Conservation (phyloP, 305 asterid genomes). For the Plantago lanceolata region DNA sequence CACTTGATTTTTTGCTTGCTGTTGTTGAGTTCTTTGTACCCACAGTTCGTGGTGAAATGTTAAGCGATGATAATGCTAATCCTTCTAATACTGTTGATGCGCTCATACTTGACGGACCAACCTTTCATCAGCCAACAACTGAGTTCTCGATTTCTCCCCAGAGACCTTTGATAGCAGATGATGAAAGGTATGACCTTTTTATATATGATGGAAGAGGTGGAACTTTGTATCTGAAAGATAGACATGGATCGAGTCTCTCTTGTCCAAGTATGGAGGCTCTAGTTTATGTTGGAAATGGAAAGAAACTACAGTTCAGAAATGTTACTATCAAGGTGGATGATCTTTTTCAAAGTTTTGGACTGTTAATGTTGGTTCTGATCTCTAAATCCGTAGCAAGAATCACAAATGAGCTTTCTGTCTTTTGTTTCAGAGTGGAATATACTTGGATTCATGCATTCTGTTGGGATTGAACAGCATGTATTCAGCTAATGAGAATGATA, state of each 20-base stretch:
- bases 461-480: constrained; percentile 89
- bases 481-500: constrained; percentile 68
- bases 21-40: constrained; percentile 94
- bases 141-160: constrained; percentile 70
- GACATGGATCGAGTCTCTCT: constrained; percentile 50
- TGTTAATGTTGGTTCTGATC: constrained; percentile 14
- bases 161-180: constrained; percentile 79
- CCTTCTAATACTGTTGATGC: constrained; percentile 55
- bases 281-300: constrained; percentile 79
- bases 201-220: constrained; percentile 94
- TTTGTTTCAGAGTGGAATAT: constrained; percentile 58
- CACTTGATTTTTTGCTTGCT: constrained; percentile 87
- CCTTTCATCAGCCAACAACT: constrained; percentile 56
- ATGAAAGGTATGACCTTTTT: constrained; percentile 70
- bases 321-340: constrained; percentile 66
- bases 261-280: constrained; percentile 69
- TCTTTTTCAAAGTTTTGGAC: constrained; percentile 13
- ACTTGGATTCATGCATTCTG: constrained; percentile 71
- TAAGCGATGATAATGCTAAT: constrained; percentile 52
- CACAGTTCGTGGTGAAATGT: constrained; percentile 61
- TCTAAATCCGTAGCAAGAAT: constrained; percentile 9
- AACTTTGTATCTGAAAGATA: constrained; percentile 67
- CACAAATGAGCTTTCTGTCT: constrained; percentile 20
- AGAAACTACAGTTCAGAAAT: constrained; percentile 77
- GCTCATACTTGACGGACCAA: constrained; percentile 63